These are phyloP conservation scores for Saccharomycopsis sp. DNA, from an alignment of 805 yeast species.

Conservation along the genomic window DNA sequence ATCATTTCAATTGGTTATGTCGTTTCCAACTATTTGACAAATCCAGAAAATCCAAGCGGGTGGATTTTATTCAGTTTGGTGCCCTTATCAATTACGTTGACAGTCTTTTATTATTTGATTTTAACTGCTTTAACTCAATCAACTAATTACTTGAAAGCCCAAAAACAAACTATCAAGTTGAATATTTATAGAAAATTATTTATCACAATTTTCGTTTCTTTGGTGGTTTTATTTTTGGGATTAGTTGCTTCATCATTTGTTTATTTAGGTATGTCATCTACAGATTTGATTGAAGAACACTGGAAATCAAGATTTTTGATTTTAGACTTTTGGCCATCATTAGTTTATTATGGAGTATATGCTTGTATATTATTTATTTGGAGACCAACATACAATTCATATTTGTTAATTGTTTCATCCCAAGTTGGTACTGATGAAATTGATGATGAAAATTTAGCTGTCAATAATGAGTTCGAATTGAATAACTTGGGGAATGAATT, in stretches of 20 bases:
- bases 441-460: slow-evolving; percentile 55
- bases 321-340: slow-evolving; percentile 91
- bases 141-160: slow-evolving; percentile 60
- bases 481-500: slow-evolving; percentile 32
- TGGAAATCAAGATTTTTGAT: slow-evolving; percentile 90
- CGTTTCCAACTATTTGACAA: slow-evolving; percentile 40
- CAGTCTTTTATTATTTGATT: slow-evolving; percentile 64
- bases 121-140: slow-evolving; percentile 67
- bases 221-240: slow-evolving; percentile 61
- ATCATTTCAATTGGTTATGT: slow-evolving; percentile 43
- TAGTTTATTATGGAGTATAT: slow-evolving; percentile 77
- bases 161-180: slow-evolving; percentile 86
- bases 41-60: slow-evolving; percentile 39
- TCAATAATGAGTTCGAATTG: slow-evolving; percentile 22
- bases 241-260: slow-evolving; percentile 60
- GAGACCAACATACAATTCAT: slow-evolving; percentile 96
- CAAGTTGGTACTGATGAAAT: slow-evolving; percentile 79
- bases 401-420: slow-evolving; percentile 87
- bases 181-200: slow-evolving; percentile 75
- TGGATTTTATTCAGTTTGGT: slow-evolving; percentile 49
- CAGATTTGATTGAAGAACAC: slow-evolving; percentile 70
- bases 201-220: slow-evolving; percentile 61
- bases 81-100: slow-evolving; percentile 63
- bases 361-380: slow-evolving; percentile 79
- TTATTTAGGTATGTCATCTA: slow-evolving; percentile 60